Evolutionary conservation across 306 rosid species (phyloP).

Genomic region (Vigna reflexopilosa): DNA sequence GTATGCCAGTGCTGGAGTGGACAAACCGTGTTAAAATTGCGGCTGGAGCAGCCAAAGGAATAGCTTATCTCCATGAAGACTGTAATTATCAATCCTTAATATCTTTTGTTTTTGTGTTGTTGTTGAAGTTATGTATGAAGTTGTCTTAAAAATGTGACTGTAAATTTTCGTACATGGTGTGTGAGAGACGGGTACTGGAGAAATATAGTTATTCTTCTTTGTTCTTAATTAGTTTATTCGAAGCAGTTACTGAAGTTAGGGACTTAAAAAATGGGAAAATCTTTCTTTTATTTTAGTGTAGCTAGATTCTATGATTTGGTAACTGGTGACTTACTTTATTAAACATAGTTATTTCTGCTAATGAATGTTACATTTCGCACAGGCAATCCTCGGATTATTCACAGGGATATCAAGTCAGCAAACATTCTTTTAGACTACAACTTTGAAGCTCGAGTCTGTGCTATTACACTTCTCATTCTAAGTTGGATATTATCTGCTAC

Average conservation of each 20-base stretch:
- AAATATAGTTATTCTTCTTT: background rate
- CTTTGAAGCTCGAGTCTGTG: slow-evolving; percentile 12
- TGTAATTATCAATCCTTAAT: slow-evolving; percentile 14
- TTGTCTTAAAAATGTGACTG: background rate
- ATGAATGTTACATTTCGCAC: background rate
- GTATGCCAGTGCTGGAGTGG: slow-evolving; percentile 13
- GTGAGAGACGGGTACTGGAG: background rate
- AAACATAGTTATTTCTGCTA: background rate
- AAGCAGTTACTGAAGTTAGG: background rate
- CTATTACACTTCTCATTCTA: background rate
- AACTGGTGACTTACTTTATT: background rate
- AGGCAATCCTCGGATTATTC: slow-evolving; percentile 24
- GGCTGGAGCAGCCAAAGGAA: slow-evolving; percentile 15
- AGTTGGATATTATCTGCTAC: background rate
- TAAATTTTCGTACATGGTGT: background rate
- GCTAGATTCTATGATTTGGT: background rate
- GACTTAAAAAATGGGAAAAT: background rate
- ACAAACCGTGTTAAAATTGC: slow-evolving; percentile 17
- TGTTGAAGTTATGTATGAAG: background rate
- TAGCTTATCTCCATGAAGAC: slow-evolving; percentile 24
- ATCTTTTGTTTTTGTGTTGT: background rate
- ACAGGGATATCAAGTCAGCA: slow-evolving; percentile 22
- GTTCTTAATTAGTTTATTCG: background rate
- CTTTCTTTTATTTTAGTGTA: background rate
- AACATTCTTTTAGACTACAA: slow-evolving; percentile 13